These are phyloP conservation scores for Ilex asprella DNA, from an alignment of 257 asterid genomes.

Conservation along the genomic window DNA sequence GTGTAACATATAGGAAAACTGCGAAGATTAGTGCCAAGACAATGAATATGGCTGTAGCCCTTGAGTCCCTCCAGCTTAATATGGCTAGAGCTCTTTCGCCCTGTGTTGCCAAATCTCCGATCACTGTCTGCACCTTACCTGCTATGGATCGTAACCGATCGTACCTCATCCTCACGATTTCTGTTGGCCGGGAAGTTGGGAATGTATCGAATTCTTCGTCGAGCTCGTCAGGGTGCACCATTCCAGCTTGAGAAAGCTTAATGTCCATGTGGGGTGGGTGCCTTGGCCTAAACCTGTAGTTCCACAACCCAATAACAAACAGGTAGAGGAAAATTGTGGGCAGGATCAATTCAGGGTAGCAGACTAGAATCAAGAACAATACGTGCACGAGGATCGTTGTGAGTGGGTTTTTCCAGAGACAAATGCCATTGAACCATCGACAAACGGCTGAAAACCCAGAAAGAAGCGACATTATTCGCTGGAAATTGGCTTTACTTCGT, in stretches of 20 bases:
- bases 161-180: constrained; percentile 52
- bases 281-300: constrained; percentile 66
- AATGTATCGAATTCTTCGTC: constrained; percentile 78
- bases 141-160: constrained; percentile 68
- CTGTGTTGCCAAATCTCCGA: constrained; percentile 81
- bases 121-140: constrained; percentile 70
- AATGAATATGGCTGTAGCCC: constrained; percentile 73
- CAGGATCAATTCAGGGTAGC: constrained; percentile 72
- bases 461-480: constrained; percentile 59
- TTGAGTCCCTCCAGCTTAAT: constrained; percentile 92
- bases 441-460: constrained; percentile 38
- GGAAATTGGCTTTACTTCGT: constrained; percentile 83
- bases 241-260: constrained; percentile 73
- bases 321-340: constrained; percentile 88
- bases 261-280: constrained; percentile 88
- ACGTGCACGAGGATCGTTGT: constrained; percentile 74
- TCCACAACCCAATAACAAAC: constrained; percentile 82
- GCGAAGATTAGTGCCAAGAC: constrained; percentile 56
- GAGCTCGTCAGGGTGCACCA: constrained; percentile 56
- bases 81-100: constrained; percentile 74
- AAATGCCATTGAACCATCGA: constrained; percentile 60
- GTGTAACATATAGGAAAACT: constrained; percentile 66
- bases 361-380: constrained; percentile 65
- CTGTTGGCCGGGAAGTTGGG: constrained; percentile 49
- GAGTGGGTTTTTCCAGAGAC: constrained; percentile 75